phyloP scores from a whole-genome alignment of 2,329 filamentous ascomycete species.

The Chalaropsis ovoidea region DNA sequence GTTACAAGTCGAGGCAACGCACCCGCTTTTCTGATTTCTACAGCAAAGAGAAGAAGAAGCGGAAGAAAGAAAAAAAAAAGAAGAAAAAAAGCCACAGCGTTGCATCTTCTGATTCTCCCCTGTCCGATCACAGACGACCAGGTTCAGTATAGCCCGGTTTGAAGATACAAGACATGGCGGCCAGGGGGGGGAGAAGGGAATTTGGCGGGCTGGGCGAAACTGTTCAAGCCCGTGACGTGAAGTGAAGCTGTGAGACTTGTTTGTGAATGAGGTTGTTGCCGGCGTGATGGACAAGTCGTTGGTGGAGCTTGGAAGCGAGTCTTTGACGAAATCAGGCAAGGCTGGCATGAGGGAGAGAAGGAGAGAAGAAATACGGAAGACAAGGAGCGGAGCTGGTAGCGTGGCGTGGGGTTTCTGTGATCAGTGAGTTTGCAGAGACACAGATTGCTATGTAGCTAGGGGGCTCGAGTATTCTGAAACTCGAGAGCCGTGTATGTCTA shows the following conservation, averaged over 20 bases:
- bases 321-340: background rate
- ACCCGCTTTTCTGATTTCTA: background rate
- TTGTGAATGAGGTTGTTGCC: background rate
- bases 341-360: background rate
- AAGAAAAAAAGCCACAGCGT: background rate
- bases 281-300: background rate
- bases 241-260: background rate
- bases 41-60: background rate
- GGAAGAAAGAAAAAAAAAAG: background rate
- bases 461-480: slow-evolving; percentile 7
- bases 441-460: background rate
- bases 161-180: slow-evolving; percentile 1
- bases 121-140: background rate
- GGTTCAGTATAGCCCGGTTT: background rate
- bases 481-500: background rate
- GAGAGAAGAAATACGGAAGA: background rate
- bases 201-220: background rate
- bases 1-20: background rate
- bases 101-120: background rate
- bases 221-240: too few relatives aligned
- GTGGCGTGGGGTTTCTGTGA: background rate
- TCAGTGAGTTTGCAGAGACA: background rate
- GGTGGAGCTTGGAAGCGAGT: background rate
- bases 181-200: background rate
- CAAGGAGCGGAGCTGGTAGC: background rate